Evolutionary conservation across 2,329 filamentous ascomycete genomes (phyloP).

Genomic region (Elsinoe australis): DNA sequence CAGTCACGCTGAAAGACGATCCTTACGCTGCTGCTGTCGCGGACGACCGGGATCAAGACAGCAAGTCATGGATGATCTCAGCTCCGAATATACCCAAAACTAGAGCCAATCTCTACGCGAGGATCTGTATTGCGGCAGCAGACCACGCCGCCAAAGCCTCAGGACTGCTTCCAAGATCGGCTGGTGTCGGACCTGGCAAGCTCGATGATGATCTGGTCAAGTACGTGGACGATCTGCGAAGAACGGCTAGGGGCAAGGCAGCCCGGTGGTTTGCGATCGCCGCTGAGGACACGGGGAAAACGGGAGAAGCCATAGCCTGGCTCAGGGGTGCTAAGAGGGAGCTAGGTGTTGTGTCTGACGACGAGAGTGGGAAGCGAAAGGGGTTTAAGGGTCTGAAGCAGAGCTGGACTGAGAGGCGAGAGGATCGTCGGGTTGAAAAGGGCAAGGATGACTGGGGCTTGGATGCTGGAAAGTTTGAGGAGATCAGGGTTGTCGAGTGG

Average conservation of each 20-base stretch:
- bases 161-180: constrained; percentile 40
- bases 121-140: constrained; percentile 77
- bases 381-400: constrained; percentile 61
- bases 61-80: constrained; percentile 95
- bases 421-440: constrained; percentile 72
- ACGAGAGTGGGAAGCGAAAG: constrained; percentile 42
- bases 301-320: constrained; percentile 82
- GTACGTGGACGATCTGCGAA: constrained; percentile 68
- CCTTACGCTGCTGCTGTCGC: constrained; percentile 78
- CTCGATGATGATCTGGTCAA: constrained; percentile 59
- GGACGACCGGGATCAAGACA: constrained; percentile 71
- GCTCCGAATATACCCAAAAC: constrained; percentile 82
- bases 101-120: constrained; percentile 76
- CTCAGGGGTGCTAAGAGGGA: constrained; percentile 67
- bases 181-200: constrained; percentile 35
- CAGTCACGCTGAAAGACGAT: constrained; percentile 89
- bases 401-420: constrained; percentile 66
- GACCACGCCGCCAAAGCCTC: constrained; percentile 75
- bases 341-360: constrained; percentile 52
- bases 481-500: constrained; percentile 77
- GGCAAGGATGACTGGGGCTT: constrained; percentile 61
- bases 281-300: constrained; percentile 72
- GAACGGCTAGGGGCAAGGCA: constrained; percentile 71
- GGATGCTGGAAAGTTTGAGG: constrained; percentile 78
- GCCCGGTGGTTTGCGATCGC: constrained; percentile 88